A percentile compares a stretch with the other conserved stretches of the same genome.
Conservation (phyloP, 208 protist genomes). For the Endotrypanum monterogeii region DNA sequence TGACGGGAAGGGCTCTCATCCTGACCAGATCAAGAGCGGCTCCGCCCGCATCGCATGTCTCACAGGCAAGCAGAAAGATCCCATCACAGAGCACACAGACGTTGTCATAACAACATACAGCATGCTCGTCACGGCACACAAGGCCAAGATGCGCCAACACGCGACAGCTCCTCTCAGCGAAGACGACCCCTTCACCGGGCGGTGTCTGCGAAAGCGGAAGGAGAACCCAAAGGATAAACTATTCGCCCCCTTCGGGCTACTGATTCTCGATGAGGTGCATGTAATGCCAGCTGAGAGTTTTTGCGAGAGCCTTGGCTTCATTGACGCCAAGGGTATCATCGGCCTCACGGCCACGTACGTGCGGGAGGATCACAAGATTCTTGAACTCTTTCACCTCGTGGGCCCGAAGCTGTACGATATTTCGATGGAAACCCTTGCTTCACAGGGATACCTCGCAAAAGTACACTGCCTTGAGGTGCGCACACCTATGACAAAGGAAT, state of each 20-base stretch:
- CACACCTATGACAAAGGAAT: constrained; percentile 97
- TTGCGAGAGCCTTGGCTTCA: constrained; percentile 89
- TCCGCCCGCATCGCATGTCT: constrained; percentile 88
- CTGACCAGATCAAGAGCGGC: constrained; percentile 34
- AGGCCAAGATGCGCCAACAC: constrained; percentile 41
- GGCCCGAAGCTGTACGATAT: constrained; percentile 99
- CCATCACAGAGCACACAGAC: constrained; percentile 84
- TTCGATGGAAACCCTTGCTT: constrained; percentile 98
- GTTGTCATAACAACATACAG: constrained; percentile 98
- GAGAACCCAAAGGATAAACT: constrained; percentile 82
- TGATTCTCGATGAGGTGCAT: constrained; percentile 97
- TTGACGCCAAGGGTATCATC: constrained; percentile 96
- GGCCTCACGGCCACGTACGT: constrained; percentile 98
- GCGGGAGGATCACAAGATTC: constrained; percentile 98
- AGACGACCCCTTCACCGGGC: constrained; percentile 16
- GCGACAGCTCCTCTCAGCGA: constrained; percentile 8
- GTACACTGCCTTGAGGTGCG: constrained; percentile 98
- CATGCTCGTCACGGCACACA: constrained; percentile 95
- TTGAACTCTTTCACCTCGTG: constrained; percentile 98
- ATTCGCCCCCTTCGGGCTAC: constrained; percentile 75
- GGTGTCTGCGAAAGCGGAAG: constrained; percentile 42
- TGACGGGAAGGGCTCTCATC: background rate
- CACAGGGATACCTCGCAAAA: constrained; percentile 95
- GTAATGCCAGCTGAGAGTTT: constrained; percentile 97
- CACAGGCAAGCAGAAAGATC: constrained; percentile 93